A percentile compares a stretch with the other conserved stretches of the same genome.
phyloP scores from a whole-genome alignment of 75 land plant genomes.

The Adiantum capillusveneris region DNA sequence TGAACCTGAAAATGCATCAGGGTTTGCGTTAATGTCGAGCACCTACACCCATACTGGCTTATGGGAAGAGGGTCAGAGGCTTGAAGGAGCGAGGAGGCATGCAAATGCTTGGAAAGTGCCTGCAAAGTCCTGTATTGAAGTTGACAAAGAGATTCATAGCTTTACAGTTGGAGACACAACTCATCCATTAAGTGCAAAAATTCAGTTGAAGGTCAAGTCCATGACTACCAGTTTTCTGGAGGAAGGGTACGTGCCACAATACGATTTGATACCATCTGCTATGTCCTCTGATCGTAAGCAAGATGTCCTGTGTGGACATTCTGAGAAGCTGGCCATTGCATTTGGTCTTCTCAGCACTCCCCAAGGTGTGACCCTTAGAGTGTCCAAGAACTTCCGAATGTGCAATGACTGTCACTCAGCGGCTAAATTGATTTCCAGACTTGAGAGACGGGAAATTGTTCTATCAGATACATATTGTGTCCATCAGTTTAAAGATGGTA shows the following conservation, averaged over 20 bases:
- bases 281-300: conserved; percentile 45
- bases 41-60: conserved; percentile 2
- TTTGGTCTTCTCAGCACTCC: conserved; percentile 38
- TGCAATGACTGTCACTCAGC: conserved; percentile 48
- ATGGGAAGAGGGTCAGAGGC: background rate
- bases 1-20: background rate
- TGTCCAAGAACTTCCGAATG: conserved; percentile 41
- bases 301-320: conserved; percentile 30
- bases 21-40: background rate
- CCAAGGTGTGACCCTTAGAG: conserved; percentile 29
- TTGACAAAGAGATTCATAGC: conserved; percentile 26
- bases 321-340: conserved; percentile 51
- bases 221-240: conserved; percentile 20
- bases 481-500: conserved; percentile 35
- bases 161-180: conserved; percentile 45
- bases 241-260: conserved; percentile 21
- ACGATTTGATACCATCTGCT: conserved; percentile 35
- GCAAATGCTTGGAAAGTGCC: conserved; percentile 1
- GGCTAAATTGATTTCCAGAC: conserved; percentile 30
- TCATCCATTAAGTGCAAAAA: conserved; percentile 26
- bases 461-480: conserved; percentile 43
- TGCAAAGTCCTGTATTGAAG: conserved; percentile 18
- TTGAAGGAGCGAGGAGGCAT: background rate
- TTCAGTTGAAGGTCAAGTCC: conserved; percentile 17
- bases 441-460: conserved; percentile 27